A percentile compares a stretch with the other conserved stretches of the same genome.
Conservation (phyloP, 345 rosid genomes). For the Garcia nutans region DNA sequence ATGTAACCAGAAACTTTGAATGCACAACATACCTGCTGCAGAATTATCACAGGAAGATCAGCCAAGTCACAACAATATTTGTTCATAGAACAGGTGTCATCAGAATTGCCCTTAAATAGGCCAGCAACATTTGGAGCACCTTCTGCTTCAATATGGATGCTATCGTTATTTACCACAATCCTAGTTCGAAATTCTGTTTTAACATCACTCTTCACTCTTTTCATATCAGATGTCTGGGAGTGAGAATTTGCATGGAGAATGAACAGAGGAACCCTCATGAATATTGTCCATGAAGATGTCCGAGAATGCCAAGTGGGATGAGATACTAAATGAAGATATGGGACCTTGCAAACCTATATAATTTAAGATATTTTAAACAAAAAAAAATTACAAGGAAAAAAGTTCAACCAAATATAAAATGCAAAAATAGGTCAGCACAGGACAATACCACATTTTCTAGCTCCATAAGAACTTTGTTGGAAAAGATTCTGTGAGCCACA, state of each 20-base stretch:
- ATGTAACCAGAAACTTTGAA: neutral
- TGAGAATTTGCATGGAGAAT: constrained; percentile 52
- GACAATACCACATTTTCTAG: constrained; percentile 75
- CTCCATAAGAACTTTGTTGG: constrained; percentile 63
- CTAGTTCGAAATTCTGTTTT: constrained; percentile 83
- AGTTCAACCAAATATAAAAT: constrained; percentile 6
- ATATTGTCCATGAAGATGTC: constrained; percentile 89
- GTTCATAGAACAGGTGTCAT: constrained; percentile 59
- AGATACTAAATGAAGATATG: constrained; percentile 81
- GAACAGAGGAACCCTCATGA: constrained; percentile 72
- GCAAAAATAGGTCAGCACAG: neutral
- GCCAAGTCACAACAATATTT: constrained; percentile 76
- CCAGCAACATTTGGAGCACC: constrained; percentile 87
- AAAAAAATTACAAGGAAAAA: neutral
- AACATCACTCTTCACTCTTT: constrained; percentile 38
- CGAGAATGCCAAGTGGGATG: constrained; percentile 96
- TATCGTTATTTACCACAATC: constrained; percentile 70
- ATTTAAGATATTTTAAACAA: neutral
- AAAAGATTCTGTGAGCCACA: constrained; percentile 81
- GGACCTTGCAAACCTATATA: constrained; percentile 66
- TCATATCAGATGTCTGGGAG: constrained; percentile 33
- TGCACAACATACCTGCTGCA: constrained; percentile 70
- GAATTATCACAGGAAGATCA: constrained; percentile 72
- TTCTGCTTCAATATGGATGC: constrained; percentile 78
- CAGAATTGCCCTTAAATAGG: constrained; percentile 61